These are phyloP conservation scores for Xylaria venustula DNA, from an alignment of 495 filamentous ascomycete genomes.

Conservation along the genomic window DNA sequence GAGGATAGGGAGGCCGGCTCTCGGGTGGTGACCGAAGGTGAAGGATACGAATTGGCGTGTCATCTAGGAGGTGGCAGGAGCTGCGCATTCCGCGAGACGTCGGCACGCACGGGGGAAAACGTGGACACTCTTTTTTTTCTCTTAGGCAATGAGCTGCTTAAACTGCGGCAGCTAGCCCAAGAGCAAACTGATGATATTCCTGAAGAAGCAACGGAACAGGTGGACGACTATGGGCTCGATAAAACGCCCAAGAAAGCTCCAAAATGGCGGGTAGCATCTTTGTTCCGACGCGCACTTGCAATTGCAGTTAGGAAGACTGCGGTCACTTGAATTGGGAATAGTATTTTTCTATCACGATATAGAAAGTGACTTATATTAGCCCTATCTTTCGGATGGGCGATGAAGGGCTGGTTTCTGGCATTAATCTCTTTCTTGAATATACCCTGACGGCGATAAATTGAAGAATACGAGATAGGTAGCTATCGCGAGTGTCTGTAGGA, in stretches of 20 bases:
- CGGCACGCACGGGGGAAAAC: conserved; percentile 38
- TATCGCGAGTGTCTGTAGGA: not conserved
- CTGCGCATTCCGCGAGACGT: conserved; percentile 36
- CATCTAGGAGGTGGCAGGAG: conserved; percentile 14
- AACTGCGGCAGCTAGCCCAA: conserved; percentile 18
- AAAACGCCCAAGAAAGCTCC: conserved; percentile 8
- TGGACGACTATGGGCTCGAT: not conserved
- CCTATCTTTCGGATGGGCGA: not conserved
- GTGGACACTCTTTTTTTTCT: conserved; percentile 30
- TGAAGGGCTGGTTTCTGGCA: not conserved
- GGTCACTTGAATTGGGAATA: not conserved
- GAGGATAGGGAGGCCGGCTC: conserved; percentile 11
- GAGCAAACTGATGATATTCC: conserved; percentile 13
- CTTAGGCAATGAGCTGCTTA: conserved; percentile 32
- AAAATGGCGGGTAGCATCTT: conserved; percentile 22
- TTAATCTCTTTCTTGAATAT: not conserved
- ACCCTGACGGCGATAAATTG: not conserved
- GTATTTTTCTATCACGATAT: not conserved
- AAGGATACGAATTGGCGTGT: conserved; percentile 26
- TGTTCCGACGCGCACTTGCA: conserved; percentile 16
- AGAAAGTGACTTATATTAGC: not conserved
- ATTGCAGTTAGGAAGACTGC: not conserved
- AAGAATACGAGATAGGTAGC: not conserved
- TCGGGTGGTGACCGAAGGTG: conserved; percentile 27
- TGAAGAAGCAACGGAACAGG: not conserved